Evolutionary conservation across 2,329 filamentous ascomycete genomes (phyloP).

Genomic region (Herpotrichia juniperi): DNA sequence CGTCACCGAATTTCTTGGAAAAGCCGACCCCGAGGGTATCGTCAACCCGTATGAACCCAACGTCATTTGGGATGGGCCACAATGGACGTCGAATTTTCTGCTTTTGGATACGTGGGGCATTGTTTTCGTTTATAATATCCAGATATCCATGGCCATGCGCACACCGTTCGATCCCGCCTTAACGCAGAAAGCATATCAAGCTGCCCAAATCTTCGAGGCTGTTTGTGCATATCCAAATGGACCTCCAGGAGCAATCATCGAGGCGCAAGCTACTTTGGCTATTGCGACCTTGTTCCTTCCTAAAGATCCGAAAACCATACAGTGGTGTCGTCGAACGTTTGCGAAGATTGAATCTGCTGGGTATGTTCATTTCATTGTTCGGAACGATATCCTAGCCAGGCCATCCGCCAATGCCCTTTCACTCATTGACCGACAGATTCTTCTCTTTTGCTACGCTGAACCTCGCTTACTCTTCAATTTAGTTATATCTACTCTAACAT

Average conservation of each 20-base stretch:
- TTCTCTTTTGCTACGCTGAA: background rate
- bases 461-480: conserved; percentile 12
- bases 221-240: conserved; percentile 74
- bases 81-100: conserved; percentile 77
- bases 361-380: conserved; percentile 69
- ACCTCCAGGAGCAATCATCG: conserved; percentile 72
- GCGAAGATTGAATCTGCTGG: conserved; percentile 78
- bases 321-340: conserved; percentile 82
- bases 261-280: conserved; percentile 76
- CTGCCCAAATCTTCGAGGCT: conserved; percentile 80
- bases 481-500: conserved; percentile 84
- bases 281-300: conserved; percentile 83
- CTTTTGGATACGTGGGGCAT: conserved; percentile 79
- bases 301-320: conserved; percentile 71
- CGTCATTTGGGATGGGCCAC: conserved; percentile 68
- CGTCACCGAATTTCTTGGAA: conserved; percentile 67
- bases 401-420: too few species aligned
- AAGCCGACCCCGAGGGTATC: conserved; percentile 67
- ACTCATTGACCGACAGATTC: background rate
- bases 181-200: conserved; percentile 67
- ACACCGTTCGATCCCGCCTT: conserved; percentile 61
- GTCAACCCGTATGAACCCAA: conserved; percentile 75
- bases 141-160: conserved; percentile 65
- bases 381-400: too few species aligned
- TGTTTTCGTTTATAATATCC: conserved; percentile 79